A percentile compares a stretch with the other conserved stretches of the same genome.
Evolutionary conservation across 805 yeast species (phyloP).

Genomic region (Clavispora asparagi): DNA sequence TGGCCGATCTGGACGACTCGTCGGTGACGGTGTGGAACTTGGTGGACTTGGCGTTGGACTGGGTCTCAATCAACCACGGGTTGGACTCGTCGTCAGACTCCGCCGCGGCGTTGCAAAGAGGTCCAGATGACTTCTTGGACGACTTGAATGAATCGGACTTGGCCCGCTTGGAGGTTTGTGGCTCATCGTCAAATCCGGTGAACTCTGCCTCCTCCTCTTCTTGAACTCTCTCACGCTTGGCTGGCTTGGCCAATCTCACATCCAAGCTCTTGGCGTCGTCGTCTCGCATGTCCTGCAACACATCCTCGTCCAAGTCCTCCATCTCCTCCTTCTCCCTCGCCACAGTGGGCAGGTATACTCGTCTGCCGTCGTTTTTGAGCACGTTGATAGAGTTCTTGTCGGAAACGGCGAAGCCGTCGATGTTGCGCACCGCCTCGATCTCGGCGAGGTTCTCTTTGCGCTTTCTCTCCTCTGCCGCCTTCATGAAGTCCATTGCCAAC

Average conservation of each 20-base stretch:
- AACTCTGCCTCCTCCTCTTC: constrained; percentile 2
- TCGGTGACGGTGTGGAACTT: constrained; percentile 29
- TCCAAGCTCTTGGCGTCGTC: constrained; percentile 47
- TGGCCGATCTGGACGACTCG: constrained; percentile 32
- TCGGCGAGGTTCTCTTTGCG: constrained; percentile 53
- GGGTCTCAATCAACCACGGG: constrained; percentile 33
- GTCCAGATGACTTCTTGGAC: background rate
- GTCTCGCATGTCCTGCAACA: constrained; percentile 38
- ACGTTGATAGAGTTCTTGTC: constrained; percentile 42
- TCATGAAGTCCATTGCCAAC: constrained; percentile 93
- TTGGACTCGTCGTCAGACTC: constrained; percentile 18
- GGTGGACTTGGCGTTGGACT: constrained; percentile 19
- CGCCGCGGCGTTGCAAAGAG: background rate
- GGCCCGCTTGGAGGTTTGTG: background rate
- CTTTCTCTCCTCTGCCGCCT: constrained; percentile 72
- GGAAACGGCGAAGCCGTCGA: constrained; percentile 31
- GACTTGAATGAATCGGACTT: too few species aligned
- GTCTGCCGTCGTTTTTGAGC: constrained; percentile 67
- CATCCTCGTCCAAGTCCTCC: constrained; percentile 21
- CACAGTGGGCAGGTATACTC: constrained; percentile 68
- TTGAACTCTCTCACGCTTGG: constrained; percentile 4
- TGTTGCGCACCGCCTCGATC: constrained; percentile 44
- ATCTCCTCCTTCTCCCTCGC: constrained; percentile 31
- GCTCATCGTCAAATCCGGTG: background rate
- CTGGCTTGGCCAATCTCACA: constrained; percentile 10